A percentile compares a stretch with the other conserved stretches of the same genome.
phyloP scores from a whole-genome alignment of 73 alveolate species.

The Uronychia setigera region DNA sequence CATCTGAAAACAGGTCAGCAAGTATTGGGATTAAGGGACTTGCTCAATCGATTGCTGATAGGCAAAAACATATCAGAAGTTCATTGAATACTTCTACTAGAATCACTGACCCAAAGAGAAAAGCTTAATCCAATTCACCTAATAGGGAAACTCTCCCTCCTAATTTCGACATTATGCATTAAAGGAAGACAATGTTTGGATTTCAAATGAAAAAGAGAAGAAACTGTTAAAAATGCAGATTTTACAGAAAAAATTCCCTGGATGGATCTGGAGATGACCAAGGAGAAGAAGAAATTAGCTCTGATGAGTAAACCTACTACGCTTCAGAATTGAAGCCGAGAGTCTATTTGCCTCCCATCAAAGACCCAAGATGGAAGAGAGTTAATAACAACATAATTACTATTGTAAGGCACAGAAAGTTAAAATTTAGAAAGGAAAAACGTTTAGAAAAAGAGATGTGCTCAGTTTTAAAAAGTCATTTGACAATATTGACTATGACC shows the following conservation, averaged over 20 bases:
- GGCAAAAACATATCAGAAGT: no score
- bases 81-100: no score
- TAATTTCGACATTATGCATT: no score
- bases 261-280: no score
- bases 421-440: conserved; percentile 46
- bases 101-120: background rate
- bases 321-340: background rate
- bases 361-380: background rate
- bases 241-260: background rate
- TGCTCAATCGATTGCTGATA: no score
- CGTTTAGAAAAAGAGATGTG: conserved; percentile 45
- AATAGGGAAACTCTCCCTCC: background rate
- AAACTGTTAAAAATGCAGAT: background rate
- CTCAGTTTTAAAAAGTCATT: conserved; percentile 44
- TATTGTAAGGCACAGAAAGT: conserved; percentile 2
- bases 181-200: background rate
- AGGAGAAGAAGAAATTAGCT: background rate
- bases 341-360: background rate
- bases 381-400: conserved; percentile 46
- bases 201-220: background rate
- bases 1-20: no score
- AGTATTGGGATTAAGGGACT: no score
- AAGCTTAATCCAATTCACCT: background rate
- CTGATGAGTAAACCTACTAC: background rate
- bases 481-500: conserved; percentile 44